phyloP scores from a whole-genome alignment of 1,139 yeast genomes.

The Candida anutae region DNA sequence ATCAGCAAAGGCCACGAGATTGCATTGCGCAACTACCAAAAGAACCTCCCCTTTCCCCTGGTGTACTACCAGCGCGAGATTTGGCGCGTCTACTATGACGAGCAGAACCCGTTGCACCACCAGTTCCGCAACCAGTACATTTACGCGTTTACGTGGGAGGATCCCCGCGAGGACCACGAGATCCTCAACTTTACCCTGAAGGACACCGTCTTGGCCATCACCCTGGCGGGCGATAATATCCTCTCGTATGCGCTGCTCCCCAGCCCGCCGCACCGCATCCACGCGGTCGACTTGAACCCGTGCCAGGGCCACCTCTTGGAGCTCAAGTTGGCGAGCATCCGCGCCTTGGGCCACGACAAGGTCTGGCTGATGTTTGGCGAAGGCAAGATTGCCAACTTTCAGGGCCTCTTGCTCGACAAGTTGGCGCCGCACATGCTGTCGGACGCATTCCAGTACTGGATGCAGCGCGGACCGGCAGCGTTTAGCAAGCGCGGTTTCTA shows the following conservation, averaged over 20 bases:
- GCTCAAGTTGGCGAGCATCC: constrained; percentile 65
- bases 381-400: constrained; percentile 53
- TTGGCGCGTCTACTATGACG: constrained; percentile 78
- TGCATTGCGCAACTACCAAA: constrained; percentile 52
- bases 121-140: constrained; percentile 75
- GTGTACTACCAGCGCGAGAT: constrained; percentile 67
- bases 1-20: constrained; percentile 69
- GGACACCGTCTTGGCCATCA: constrained; percentile 74
- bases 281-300: constrained; percentile 81
- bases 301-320: constrained; percentile 75
- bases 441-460: constrained; percentile 77
- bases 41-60: constrained; percentile 71
- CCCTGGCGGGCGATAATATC: constrained; percentile 81
- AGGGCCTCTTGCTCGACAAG: constrained; percentile 38
- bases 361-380: constrained; percentile 72
- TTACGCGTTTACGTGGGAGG: constrained; percentile 88
- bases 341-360: constrained; percentile 46
- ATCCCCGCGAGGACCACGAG: constrained; percentile 70
- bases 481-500: constrained; percentile 49
- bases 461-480: constrained; percentile 50
- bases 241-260: constrained; percentile 67
- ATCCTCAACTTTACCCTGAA: constrained; percentile 52
- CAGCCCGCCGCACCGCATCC: constrained; percentile 66
- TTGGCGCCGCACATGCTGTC: constrained; percentile 69
- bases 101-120: constrained; percentile 54